Evolutionary conservation across 768 basidiomycete species (phyloP).

Genomic region (Suillus alpinus): DNA sequence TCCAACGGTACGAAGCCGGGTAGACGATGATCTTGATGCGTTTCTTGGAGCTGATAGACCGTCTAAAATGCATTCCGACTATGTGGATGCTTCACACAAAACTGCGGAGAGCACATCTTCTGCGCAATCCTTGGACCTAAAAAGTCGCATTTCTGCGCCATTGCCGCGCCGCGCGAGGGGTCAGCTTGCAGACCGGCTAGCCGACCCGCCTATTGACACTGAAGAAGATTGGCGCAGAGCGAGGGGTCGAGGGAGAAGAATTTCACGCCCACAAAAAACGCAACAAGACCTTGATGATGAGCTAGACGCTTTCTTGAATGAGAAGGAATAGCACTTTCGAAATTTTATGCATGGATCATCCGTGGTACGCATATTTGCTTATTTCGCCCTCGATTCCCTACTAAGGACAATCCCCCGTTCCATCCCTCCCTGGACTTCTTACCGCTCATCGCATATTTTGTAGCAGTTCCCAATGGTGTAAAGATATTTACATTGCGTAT

Average conservation of each 20-base stretch:
- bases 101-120: constrained; percentile 56
- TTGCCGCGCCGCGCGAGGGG: constrained; percentile 38
- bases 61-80: constrained; percentile 70
- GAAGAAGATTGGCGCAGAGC: constrained; percentile 24
- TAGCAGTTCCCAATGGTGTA: neutral
- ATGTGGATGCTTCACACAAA: constrained; percentile 48
- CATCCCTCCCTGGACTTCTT: neutral
- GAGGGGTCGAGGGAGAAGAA: constrained; percentile 37
- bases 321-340: constrained; percentile 33
- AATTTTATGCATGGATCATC: neutral
- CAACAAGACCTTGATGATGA: constrained; percentile 82
- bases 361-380: neutral
- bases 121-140: constrained; percentile 40
- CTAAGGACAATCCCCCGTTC: neutral
- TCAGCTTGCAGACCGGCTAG: constrained; percentile 16
- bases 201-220: constrained; percentile 17
- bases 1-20: constrained; percentile 33
- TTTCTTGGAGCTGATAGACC: constrained; percentile 57
- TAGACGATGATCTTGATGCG: constrained; percentile 69
- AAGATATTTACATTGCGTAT: neutral
- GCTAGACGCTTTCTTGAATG: constrained; percentile 72
- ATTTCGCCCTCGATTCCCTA: neutral
- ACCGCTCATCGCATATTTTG: neutral
- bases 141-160: constrained; percentile 44
- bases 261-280: constrained; percentile 48